Percentiles rank a stretch among this genome's conserved stretches.
phyloP scores from a whole-genome alignment of 495 filamentous ascomycete genomes.

The Trichoderma parareesei region DNA sequence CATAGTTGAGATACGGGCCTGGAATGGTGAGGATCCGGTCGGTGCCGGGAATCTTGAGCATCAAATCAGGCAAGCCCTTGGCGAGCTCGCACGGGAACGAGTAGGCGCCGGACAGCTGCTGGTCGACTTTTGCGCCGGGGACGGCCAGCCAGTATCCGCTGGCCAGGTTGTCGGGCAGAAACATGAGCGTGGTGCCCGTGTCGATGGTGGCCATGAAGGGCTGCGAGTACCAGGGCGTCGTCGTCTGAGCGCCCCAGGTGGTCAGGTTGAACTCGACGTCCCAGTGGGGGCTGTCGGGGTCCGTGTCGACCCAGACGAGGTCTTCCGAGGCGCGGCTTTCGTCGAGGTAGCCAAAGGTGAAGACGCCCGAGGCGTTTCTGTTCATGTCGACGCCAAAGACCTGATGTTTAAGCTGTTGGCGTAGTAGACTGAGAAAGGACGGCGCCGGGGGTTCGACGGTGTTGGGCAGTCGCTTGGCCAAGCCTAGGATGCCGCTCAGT shows the following conservation, averaged over 20 bases:
- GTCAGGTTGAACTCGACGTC: constrained; percentile 43
- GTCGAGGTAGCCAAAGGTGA: constrained; percentile 73
- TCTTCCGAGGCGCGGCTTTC: constrained; percentile 40
- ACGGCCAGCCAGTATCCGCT: constrained; percentile 52
- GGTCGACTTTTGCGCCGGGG: constrained; percentile 32
- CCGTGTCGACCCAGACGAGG: constrained; percentile 52
- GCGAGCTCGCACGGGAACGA: neutral
- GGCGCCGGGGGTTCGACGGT: constrained; percentile 47
- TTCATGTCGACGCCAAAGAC: constrained; percentile 66
- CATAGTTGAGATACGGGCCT: constrained; percentile 45
- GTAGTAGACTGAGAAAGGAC: constrained; percentile 60
- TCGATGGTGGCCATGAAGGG: constrained; percentile 36
- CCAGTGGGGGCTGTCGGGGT: constrained; percentile 61
- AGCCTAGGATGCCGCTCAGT: constrained; percentile 32
- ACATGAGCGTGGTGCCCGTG: constrained; percentile 61
- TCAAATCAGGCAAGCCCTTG: neutral
- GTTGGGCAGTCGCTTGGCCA: constrained; percentile 21
- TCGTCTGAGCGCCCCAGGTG: constrained; percentile 47
- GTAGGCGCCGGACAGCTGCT: neutral
- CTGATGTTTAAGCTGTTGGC: constrained; percentile 34
- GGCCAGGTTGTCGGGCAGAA: constrained; percentile 46
- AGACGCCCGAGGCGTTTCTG: constrained; percentile 56
- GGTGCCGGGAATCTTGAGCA: neutral
- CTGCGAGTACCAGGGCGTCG: constrained; percentile 25
- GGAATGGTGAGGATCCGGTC: constrained; percentile 31